Conservation (phyloP, 169 alveolate species). For the Eimeria acervulina region DNA sequence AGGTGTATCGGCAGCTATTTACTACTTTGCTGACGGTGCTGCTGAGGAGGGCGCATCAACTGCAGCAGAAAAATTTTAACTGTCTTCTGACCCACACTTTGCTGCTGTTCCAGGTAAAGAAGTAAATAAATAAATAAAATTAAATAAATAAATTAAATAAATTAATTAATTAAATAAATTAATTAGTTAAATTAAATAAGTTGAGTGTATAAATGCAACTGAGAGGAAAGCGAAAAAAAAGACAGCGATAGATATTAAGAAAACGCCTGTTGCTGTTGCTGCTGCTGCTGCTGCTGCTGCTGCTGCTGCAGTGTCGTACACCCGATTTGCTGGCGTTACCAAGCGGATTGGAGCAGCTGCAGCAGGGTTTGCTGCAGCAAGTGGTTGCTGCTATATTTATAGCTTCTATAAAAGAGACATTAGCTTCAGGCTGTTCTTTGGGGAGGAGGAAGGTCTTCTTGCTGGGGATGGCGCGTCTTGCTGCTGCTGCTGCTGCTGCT, state of each 20-base stretch:
- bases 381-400: conserved; percentile 14
- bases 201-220: neutral
- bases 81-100: conserved; percentile 12
- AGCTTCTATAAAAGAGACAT: conserved; percentile 11
- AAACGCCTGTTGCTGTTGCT: neutral
- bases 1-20: conserved; percentile 7
- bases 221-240: neutral
- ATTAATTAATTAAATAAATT: neutral
- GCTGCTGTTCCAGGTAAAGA: conserved; percentile 59
- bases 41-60: conserved; percentile 72
- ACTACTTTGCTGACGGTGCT: conserved; percentile 77
- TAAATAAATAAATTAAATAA: neutral
- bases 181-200: no score
- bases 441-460: conserved; percentile 45
- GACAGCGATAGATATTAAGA: no score
- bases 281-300: neutral
- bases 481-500: conserved; percentile 48
- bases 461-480: conserved; percentile 65
- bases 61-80: conserved; percentile 25
- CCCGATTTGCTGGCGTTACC: conserved; percentile 39
- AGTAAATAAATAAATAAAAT: neutral
- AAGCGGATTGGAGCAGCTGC: conserved; percentile 63
- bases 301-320: conserved; percentile 50
- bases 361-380: conserved; percentile 76
- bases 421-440: conserved; percentile 5